Base-by-base conservation (phyloP, 768 basidiomycete genomes). In the Termitomyces eurrhizus region DNA sequence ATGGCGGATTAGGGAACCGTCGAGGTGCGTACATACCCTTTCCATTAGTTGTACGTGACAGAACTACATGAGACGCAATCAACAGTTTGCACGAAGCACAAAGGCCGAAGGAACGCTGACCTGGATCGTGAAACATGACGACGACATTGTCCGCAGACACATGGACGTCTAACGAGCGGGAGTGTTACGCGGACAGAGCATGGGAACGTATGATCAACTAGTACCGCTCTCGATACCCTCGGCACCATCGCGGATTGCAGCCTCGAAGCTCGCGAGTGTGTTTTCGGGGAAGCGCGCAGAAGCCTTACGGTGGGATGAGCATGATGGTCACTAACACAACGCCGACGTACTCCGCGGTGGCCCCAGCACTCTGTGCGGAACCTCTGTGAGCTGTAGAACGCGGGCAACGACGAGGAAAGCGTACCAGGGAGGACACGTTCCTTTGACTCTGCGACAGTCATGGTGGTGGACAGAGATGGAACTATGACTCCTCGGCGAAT, bases 221-320 rank as follows among this genome's bases (percentile, higher is more conserved):
- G 77, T 95, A 97, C 96, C 95, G 73, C 92, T 95, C 83, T 99
- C 96, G 69, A 99, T 96, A 67, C 82, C 95, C 72, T 99, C 94
- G 50, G 94, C 90, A 62, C 96, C 96, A 77, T 97, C 95, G 51
- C 87, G 86, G 63, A 97, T 93, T 70, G 96, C 96, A 64, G 91
- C 92, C 72, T 93, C 88, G 76, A 98, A 98, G 76, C 92, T 93
- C 39, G 92, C 92, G 64, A 95, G 83, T 52, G 95, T 96, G 79
- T 98, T 98, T 76, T 98, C 96, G 4, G 93, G 93, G 74, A 83
- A 93, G 18, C 83, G 79, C 26, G 91, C 84, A 29, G 92, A 94
- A 51, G 94, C 94, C 93, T 94, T 51, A 60, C 12, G 0, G 36
- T 14, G 50, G 50, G 11, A n/a, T n/a, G 8, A 44, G 33, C 3